phyloP scores from a whole-genome alignment of 768 basidiomycete genomes.

The Tephrocybe sp. region DNA sequence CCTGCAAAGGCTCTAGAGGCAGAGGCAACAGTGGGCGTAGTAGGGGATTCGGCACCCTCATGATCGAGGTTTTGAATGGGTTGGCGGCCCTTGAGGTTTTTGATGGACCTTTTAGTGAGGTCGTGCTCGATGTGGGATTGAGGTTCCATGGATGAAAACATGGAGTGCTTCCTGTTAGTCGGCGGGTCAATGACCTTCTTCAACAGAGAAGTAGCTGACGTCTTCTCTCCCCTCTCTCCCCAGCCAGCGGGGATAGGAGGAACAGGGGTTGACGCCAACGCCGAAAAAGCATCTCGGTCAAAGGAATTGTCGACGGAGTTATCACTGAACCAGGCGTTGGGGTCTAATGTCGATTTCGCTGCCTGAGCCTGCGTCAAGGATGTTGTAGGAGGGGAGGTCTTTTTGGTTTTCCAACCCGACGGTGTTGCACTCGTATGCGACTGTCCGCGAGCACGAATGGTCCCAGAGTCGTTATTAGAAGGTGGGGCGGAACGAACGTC shows the following conservation, averaged over 20 bases:
- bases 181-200: slow-evolving; percentile 14
- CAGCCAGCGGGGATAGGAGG: slow-evolving; percentile 16
- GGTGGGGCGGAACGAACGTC: slow-evolving; percentile 1
- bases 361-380: slow-evolving; percentile 7
- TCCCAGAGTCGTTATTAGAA: slow-evolving; percentile 1
- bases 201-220: slow-evolving; percentile 11
- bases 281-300: slow-evolving; percentile 3
- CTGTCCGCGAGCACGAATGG: slow-evolving; percentile 11
- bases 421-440: slow-evolving; percentile 11
- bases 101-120: slow-evolving; percentile 24
- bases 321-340: background rate
- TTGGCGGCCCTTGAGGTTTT: slow-evolving; percentile 27
- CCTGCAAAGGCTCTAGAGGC: slow-evolving; percentile 11
- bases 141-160: slow-evolving; percentile 4
- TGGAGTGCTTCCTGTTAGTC: slow-evolving; percentile 6
- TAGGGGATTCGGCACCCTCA: slow-evolving; percentile 12
- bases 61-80: slow-evolving; percentile 16
- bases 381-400: slow-evolving; percentile 8
- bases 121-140: slow-evolving; percentile 5
- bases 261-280: slow-evolving; percentile 1
- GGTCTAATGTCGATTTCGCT: background rate
- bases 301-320: background rate
- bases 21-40: slow-evolving; percentile 10
- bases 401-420: slow-evolving; percentile 20
- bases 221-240: slow-evolving; percentile 13